Conservation (phyloP, 768 basidiomycete genomes). For the Tremella fuciformis region DNA sequence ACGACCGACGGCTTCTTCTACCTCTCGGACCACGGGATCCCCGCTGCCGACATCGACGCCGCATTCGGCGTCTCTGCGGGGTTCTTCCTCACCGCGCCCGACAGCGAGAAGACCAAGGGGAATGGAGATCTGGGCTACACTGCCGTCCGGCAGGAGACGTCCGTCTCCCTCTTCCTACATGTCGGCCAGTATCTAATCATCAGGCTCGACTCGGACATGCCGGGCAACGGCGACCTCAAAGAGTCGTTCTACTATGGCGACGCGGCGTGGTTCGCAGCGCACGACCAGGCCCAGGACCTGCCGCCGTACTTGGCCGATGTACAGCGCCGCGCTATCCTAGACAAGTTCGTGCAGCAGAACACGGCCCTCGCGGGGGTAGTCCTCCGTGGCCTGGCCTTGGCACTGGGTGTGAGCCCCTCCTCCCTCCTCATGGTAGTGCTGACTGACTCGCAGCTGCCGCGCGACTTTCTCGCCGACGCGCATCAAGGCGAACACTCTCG, state of each 20-base stretch:
- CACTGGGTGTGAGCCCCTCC: constrained; percentile 8
- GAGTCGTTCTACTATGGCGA: constrained; percentile 14
- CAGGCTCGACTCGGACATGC: constrained; percentile 9
- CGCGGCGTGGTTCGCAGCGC: background rate
- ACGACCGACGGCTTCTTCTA: constrained; percentile 13
- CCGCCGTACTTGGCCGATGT: constrained; percentile 5
- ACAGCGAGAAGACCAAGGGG: constrained; percentile 1
- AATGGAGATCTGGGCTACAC: constrained; percentile 16
- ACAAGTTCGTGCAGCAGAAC: background rate
- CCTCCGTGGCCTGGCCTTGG: constrained; percentile 10
- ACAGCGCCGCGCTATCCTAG: background rate
- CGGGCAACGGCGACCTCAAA: constrained; percentile 14
- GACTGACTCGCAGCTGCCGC: background rate
- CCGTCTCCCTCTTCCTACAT: background rate
- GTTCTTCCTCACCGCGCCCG: constrained; percentile 4
- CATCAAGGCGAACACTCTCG: constrained; percentile 12
- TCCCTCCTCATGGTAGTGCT: background rate
- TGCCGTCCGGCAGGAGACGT: constrained; percentile 9
- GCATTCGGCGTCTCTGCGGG: background rate
- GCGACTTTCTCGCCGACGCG: constrained; percentile 6
- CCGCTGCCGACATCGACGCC: constrained; percentile 3
- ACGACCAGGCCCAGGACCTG: constrained; percentile 5
- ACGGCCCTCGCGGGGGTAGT: constrained; percentile 4
- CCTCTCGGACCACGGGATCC: constrained; percentile 14
- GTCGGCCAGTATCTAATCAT: background rate